Base-by-base conservation (phyloP, 116 monocot species). In the Cymodocea nodosa region DNA sequence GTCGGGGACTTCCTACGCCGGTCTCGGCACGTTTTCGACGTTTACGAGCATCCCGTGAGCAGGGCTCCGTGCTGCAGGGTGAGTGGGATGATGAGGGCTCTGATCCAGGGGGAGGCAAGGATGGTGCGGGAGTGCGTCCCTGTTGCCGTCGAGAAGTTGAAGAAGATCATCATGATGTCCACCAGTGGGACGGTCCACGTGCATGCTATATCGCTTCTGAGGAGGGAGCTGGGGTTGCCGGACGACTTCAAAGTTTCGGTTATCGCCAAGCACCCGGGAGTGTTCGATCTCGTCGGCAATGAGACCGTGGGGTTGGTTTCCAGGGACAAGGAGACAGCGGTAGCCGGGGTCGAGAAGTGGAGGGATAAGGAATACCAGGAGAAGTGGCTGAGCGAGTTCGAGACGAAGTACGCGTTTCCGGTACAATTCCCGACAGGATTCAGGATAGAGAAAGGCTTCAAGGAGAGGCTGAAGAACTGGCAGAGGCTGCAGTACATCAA, bases 381-480 rank as follows among this genome's bases (percentile, higher is more conserved):
- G 50, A 93, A 85, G 58, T 93, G 81, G 88, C 71, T 93, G 15
- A 83, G 80, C 52, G 88, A 88, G 61, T 78, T 71, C 51, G 85
- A 93, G 54, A 93, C 83, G 22, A 88, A 66, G 57, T 83, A 77
- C 62, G 85, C 88, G 19, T 93, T 93, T 59, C 83, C 85, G 12
- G 74, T 93, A 50, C 66, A 81, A 23, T 85, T 93, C 23, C 93
- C 93, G 1, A 93, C 93, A 0, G 93, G 93, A 5, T 93, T 83
- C 64, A 79, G 58, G 77, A 83, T 88, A 3, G 79, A 81, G 57
- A 76, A 44, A 67, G 88, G 85, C 3, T 85, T 77, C 54, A 78
- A 77, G 63, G 88, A 81, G 68, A 88, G 74, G 39, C 63, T 93
- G 13, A 85, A 70, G 70, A 83, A 78, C 58, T 93, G 93, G 93